Percentiles rank a stretch among this genome's conserved stretches.
phyloP scores from a whole-genome alignment of 441 rosid genomes.

The Iberis amara region DNA sequence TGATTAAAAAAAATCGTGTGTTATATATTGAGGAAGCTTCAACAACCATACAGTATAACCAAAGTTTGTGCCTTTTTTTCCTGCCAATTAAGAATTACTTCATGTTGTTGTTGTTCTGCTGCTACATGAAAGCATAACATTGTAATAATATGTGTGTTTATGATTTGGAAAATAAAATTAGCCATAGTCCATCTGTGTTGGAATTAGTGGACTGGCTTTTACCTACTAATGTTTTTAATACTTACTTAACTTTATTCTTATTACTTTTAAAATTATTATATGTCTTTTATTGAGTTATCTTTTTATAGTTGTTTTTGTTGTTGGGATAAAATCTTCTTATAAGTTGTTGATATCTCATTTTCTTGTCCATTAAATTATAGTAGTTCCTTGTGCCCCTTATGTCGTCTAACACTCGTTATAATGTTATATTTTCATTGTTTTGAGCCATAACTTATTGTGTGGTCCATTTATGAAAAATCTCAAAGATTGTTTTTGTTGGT shows the following conservation, averaged over 20 bases:
- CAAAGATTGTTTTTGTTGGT: background rate
- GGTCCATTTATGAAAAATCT: constrained; percentile 14
- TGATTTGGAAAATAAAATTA: too few relatives aligned
- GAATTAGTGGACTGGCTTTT: too few relatives aligned
- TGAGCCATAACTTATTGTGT: constrained; percentile 21
- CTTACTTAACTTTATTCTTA: background rate
- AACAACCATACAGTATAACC: too few relatives aligned
- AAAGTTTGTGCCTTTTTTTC: too few relatives aligned
- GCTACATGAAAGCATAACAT: too few relatives aligned
- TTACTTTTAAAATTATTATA: background rate
- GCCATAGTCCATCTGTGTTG: too few relatives aligned
- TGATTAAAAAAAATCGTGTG: too few relatives aligned
- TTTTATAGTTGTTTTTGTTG: constrained; percentile 4
- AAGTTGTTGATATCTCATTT: constrained; percentile 23
- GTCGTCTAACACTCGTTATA: background rate
- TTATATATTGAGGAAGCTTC: too few relatives aligned
- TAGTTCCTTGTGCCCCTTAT: constrained; percentile 17
- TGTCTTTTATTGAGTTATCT: constrained; percentile 20
- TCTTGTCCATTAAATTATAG: constrained; percentile 20
- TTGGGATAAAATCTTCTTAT: background rate
- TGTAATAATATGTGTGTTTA: too few relatives aligned
- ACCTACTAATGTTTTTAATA: background rate
- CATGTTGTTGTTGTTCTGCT: too few relatives aligned
- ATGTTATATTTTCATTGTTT: constrained; percentile 21
- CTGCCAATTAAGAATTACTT: too few relatives aligned